A percentile compares a stretch with the other conserved stretches of the same genome.
Conservation (phyloP, 2,329 filamentous ascomycete species). For the Diaporthe vaccinii region DNA sequence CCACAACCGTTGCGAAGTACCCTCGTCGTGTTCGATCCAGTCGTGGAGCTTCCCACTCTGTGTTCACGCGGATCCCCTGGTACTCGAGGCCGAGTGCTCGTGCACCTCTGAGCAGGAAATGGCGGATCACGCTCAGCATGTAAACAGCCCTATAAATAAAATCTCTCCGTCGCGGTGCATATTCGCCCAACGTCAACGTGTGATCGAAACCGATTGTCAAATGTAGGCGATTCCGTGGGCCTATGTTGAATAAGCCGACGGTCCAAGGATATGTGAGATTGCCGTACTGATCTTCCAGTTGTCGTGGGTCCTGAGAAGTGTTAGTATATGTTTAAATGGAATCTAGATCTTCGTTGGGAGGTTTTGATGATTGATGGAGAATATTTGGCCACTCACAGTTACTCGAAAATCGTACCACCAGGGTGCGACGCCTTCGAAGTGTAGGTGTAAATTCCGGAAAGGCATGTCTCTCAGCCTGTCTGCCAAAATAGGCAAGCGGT, state of each 20-base stretch:
- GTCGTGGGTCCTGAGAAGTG: not conserved
- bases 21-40: not conserved
- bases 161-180: no score
- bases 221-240: not conserved
- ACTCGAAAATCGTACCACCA: not conserved
- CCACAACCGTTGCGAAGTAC: no score
- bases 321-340: not conserved
- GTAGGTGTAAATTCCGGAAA: not conserved
- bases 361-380: not conserved
- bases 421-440: not conserved
- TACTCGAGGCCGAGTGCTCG: not conserved
- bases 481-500: not conserved
- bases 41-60: no score
- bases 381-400: not conserved
- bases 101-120: not conserved
- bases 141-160: not conserved
- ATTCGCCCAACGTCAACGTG: no score
- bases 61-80: not conserved
- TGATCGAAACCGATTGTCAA: not conserved
- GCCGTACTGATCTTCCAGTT: no score
- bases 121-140: not conserved
- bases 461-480: not conserved
- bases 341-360: not conserved
- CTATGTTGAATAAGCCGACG: not conserved
- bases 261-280: not conserved